These are phyloP conservation scores for Jatropha multifida DNA, from an alignment of 441 rosid species.

Conservation along the genomic window DNA sequence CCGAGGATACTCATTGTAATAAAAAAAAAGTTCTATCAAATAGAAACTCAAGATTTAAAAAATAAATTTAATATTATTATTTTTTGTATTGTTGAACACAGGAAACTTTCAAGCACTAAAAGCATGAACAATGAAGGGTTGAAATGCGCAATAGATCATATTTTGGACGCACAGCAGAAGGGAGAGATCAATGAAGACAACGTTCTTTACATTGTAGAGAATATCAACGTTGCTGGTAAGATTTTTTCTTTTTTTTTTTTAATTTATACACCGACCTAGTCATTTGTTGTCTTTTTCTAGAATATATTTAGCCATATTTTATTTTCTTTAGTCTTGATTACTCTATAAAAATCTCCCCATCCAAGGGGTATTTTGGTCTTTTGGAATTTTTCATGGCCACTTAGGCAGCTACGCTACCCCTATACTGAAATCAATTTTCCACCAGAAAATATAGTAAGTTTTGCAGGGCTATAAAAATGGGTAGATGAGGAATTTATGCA, in stretches of 20 bases:
- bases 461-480: too few relatives aligned
- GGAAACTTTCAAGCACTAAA: constrained; percentile 72
- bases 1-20: too few relatives aligned
- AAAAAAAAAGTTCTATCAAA: too few relatives aligned
- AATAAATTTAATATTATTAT: not conserved
- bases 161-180: constrained; percentile 82
- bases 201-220: constrained; percentile 94
- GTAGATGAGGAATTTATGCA: too few relatives aligned
- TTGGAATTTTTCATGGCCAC: too few relatives aligned
- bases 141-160: constrained; percentile 93
- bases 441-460: too few relatives aligned
- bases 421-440: too few relatives aligned
- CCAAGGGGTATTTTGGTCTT: not conserved
- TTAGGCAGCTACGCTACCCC: too few relatives aligned
- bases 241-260: too few relatives aligned
- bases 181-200: constrained; percentile 97
- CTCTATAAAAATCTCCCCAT: not conserved
- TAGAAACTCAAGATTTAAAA: not conserved
- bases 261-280: too few relatives aligned
- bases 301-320: too few relatives aligned
- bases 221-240: constrained; percentile 92
- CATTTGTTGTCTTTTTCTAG: too few relatives aligned
- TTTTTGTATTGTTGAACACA: constrained; percentile 32
- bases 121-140: constrained; percentile 56
- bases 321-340: not conserved